Evolutionary conservation across 2,329 filamentous ascomycete genomes (phyloP), one percentile per base, ranked within the genome.

Genomic region (Balansia obtecta): DNA sequence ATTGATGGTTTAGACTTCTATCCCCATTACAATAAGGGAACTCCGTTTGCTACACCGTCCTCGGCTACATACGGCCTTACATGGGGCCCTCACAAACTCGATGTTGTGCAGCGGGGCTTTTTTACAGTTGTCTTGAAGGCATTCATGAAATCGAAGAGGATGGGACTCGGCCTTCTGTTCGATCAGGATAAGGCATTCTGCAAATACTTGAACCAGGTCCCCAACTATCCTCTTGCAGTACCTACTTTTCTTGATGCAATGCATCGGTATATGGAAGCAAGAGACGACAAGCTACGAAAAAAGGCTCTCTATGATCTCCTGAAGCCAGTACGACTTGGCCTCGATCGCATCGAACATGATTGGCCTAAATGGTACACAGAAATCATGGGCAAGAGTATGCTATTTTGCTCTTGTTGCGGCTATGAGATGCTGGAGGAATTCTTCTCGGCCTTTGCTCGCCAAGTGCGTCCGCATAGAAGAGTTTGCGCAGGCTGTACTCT

Each of bases 321-420:
- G 4, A 68, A 64, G 47, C 60, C 64, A 0, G 56, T 68, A 1
- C 54, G 60, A 1, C 49, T 61, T 7, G 62, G 60, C 0, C 30
- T 66, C 0, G 58, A 18, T 16, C 22, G 50, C 0, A 20, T 61
- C 0, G 49, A 54, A 0, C 8, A 42, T 0, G 61, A 66, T 22
- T 59, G 56, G 54, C 51, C 53, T 0, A 33, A 42, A 0, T 65
- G 57, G 42, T 67, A 65, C 49, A 46, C 48, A 1, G 4, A 49
- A 0, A n/a, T 45, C 6, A 63, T 66, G 63, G 62, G 56, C 0
- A 43, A 49, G 3, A 18, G 51, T 2, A 45, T 61, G 2, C 9
- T 57, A 0, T 65, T 65, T 38, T 69, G 67, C 47, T 59, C 54
- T 0, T 67, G 63, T 1, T 69, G 67, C 16, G 67, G 67, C 1